These are phyloP conservation scores for Acanthamoeba castellanii DNA, from an alignment of 208 protist species.

Conservation along the genomic window DNA sequence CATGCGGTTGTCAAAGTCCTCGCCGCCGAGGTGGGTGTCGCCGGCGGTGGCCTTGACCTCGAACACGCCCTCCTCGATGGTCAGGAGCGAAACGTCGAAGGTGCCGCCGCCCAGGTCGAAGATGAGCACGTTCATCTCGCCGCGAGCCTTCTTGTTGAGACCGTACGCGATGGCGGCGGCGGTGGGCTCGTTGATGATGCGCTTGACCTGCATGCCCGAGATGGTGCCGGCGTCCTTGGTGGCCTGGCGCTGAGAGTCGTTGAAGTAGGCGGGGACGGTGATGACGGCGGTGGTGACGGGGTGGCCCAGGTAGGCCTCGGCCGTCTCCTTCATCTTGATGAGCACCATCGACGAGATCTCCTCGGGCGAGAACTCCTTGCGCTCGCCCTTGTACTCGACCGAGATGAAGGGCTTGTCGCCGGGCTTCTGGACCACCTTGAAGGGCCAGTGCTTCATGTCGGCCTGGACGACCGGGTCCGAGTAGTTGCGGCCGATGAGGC, in stretches of 20 bases:
- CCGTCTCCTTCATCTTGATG: constrained; percentile 96
- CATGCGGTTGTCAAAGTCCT: constrained; percentile 98
- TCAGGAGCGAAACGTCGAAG: constrained; percentile 98
- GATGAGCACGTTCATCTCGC: constrained; percentile 95
- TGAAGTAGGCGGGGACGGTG: constrained; percentile 99
- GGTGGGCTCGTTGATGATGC: constrained; percentile 99
- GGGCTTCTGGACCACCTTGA: constrained; percentile 90
- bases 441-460: constrained; percentile 98
- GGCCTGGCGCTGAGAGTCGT: constrained; percentile 99
- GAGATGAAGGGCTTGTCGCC: constrained; percentile 92
- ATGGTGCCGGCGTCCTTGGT: constrained; percentile 99
- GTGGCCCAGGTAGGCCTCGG: constrained; percentile 96
- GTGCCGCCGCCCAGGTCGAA: constrained; percentile 99
- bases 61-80: constrained; percentile 98
- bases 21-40: constrained; percentile 99
- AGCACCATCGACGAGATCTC: constrained; percentile 97
- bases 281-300: constrained; percentile 96
- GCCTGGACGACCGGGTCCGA: constrained; percentile 93
- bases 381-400: constrained; percentile 90
- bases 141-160: constrained; percentile 93
- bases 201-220: constrained; percentile 95
- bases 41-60: constrained; percentile 98
- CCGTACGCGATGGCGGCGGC: constrained; percentile 98
- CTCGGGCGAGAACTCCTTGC: constrained; percentile 95
- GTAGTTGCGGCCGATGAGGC: constrained; percentile 96